Conservation (phyloP, 1,284 basidiomycete species). For the Puccinia coronata region DNA sequence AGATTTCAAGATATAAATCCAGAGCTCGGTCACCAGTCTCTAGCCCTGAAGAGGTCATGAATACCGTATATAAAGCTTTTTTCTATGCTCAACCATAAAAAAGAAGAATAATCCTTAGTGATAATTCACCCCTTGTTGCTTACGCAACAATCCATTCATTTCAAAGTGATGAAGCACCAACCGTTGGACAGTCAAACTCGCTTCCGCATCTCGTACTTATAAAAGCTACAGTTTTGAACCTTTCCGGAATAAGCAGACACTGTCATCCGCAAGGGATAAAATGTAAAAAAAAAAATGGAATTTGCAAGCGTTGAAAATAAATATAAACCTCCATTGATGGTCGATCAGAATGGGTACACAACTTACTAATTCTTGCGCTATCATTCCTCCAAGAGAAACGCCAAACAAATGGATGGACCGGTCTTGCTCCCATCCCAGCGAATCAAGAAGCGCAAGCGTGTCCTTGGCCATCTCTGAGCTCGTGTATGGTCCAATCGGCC, state of each 20-base stretch:
- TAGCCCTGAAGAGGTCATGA: not conserved
- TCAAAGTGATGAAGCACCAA: not conserved
- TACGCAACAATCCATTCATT: no score
- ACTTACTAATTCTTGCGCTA: slow-evolving; percentile 60
- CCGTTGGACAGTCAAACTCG: not conserved
- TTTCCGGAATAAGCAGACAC: slow-evolving; percentile 13
- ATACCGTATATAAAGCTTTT: not conserved
- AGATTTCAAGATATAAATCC: not conserved
- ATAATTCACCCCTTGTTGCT: no score
- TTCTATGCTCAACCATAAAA: not conserved
- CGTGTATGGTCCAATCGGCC: slow-evolving; percentile 58
- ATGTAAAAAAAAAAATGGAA: not conserved
- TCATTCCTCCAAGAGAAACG: slow-evolving; percentile 81
- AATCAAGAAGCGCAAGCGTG: slow-evolving; percentile 69
- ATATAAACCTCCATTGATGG: not conserved
- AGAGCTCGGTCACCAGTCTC: not conserved
- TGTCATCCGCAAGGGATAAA: not conserved
- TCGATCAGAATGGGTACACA: not conserved
- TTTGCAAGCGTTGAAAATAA: not conserved
- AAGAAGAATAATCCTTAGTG: not conserved
- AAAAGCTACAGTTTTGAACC: not conserved
- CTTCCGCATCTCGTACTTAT: slow-evolving; percentile 58
- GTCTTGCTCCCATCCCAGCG: slow-evolving; percentile 67
- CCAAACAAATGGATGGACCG: slow-evolving; percentile 74
- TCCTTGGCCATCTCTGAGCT: slow-evolving; percentile 79